A percentile compares a stretch with the other conserved stretches of the same genome.
Conservation (phyloP, 225 moss, liverwort and hornwort species). For the Pseudoscleropodium purum region DNA sequence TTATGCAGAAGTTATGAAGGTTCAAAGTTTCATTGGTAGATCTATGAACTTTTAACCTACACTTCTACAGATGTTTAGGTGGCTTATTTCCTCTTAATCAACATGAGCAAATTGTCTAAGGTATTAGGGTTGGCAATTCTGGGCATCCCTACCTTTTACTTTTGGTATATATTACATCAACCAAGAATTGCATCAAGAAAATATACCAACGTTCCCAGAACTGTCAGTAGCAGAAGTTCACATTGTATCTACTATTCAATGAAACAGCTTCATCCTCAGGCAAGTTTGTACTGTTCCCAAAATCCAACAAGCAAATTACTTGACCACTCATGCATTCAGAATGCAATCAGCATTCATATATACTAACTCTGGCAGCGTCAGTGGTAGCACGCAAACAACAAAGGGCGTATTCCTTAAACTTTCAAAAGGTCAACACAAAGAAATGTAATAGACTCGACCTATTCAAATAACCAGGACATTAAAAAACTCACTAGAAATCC, state of each 20-base stretch:
- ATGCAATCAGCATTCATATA: background rate
- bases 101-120: background rate
- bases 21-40: background rate
- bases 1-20: background rate
- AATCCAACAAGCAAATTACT: constrained; percentile 14
- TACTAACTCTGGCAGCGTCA: background rate
- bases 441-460: background rate
- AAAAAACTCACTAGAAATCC: constrained; percentile 31
- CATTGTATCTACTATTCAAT: constrained; percentile 38
- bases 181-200: background rate
- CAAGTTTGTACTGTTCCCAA: constrained; percentile 18
- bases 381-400: background rate
- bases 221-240: constrained; percentile 26
- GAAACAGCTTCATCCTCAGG: constrained; percentile 24
- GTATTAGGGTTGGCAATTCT: background rate
- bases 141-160: background rate
- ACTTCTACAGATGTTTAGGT: background rate
- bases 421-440: background rate
- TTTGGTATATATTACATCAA: background rate
- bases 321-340: background rate
- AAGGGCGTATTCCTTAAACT: background rate
- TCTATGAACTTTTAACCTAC: background rate
- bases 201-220: background rate
- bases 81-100: background rate
- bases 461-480: background rate